Evolutionary conservation across 345 rosid genomes (phyloP), one percentile per base, ranked within the genome.

Genomic region (Mangifera indica): DNA sequence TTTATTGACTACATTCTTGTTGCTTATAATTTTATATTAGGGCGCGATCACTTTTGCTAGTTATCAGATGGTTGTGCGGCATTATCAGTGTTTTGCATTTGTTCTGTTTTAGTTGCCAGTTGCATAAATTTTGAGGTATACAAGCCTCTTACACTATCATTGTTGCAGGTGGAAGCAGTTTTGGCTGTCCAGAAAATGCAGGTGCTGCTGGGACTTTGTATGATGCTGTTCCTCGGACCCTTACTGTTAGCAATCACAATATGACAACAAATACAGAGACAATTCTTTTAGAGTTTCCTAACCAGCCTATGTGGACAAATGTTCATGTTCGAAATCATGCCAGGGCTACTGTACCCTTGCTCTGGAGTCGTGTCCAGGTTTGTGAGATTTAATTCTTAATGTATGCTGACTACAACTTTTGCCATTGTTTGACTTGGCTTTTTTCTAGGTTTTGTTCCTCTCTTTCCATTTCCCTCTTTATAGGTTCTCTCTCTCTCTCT

Each of bases 351-450:
- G 96, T 94, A 80, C 99, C 99, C 53, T 80, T 96, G 88, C 88
- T 93, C 70, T 96, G 99, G 99, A 96, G 99, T 72, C 97, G 99
- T 77, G 99, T 93, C 70, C 99, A 96, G 97, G 99, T 96, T 82
- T 79, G 84, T 80, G 67, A 74, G 57, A 10, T 57, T 78, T 57
- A 55, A 26, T 44, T 49, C 22, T 53, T 54, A 61, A 67, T 61
- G 25, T 66, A 15, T 64, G 4, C 48, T 7, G 44, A 29, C 54
- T 15, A 54, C 24, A 51, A 51, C 10, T 69, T 57, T 48, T 10
- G n/a, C 49, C 46, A 24, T 34, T 32, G 7, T 29, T 52, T 32
- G 42, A 4, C 34, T n/a, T 37, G 6, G 42, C 32, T 26, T 55
- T 46, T 51, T 3, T 42, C 4, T 14, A 26, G 12, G 22, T 67